Evolutionary conservation across 352 stramenopile genomes (phyloP).

Genomic region (Globisporangium ultimum): DNA sequence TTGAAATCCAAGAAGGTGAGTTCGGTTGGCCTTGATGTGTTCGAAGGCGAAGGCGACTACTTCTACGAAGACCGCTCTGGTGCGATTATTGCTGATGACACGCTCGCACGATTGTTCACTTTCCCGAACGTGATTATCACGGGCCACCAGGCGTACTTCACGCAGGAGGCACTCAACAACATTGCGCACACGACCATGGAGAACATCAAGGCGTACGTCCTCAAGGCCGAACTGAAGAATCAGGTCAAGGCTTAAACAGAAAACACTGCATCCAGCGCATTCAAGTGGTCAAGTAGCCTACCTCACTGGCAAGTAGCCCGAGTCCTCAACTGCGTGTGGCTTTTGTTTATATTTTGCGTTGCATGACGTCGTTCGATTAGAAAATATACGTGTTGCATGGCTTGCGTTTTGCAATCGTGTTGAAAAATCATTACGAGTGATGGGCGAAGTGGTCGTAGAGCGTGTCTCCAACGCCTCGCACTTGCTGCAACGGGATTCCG

Average conservation of each 20-base stretch:
- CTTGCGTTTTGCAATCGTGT: not conserved
- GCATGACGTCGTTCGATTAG: no score
- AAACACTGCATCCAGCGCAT: no score
- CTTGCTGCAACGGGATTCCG: constrained; percentile 15
- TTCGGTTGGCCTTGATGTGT: constrained; percentile 85
- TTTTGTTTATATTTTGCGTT: no score
- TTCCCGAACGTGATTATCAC: constrained; percentile 84
- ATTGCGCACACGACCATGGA: constrained; percentile 72
- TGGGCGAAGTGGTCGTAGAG: constrained; percentile 13
- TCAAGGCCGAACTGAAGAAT: constrained; percentile 59
- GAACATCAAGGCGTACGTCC: constrained; percentile 64
- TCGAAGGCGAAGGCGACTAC: constrained; percentile 71
- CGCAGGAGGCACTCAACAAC: constrained; percentile 66
- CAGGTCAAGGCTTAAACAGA: constrained; percentile 10
- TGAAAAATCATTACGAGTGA: constrained; percentile 3
- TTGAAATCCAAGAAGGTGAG: constrained; percentile 80
- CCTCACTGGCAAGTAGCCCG: no score
- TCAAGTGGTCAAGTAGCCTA: no score
- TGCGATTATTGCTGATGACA: constrained; percentile 66
- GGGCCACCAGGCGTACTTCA: constrained; percentile 81
- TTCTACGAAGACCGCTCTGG: constrained; percentile 78
- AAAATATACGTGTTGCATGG: no score
- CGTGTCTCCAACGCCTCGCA: constrained; percentile 20
- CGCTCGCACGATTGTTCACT: constrained; percentile 67
- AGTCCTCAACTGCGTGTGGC: no score